These are phyloP conservation scores for Malus fusca DNA, from an alignment of 306 rosid genomes.

Conservation along the genomic window DNA sequence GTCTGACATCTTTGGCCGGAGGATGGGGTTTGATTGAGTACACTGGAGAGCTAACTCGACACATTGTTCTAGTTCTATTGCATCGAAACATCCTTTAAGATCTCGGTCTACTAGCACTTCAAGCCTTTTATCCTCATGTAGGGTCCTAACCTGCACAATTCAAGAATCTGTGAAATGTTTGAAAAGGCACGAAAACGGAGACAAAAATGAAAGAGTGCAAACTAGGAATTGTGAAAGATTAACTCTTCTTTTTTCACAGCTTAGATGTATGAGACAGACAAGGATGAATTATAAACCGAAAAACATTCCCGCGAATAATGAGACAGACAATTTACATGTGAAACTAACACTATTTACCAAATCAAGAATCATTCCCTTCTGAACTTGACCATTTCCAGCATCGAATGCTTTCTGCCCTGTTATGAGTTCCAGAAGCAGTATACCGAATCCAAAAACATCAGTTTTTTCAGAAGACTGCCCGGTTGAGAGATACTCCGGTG, in stretches of 20 bases:
- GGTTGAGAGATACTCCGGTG: constrained; percentile 89
- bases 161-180: neutral
- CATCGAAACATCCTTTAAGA: constrained; percentile 77
- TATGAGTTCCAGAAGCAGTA: constrained; percentile 80
- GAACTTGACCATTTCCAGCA: constrained; percentile 85
- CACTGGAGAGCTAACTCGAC: constrained; percentile 72
- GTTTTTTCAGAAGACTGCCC: constrained; percentile 96
- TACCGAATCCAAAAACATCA: constrained; percentile 92
- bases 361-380: constrained; percentile 95
- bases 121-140: constrained; percentile 61
- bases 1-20: constrained; percentile 83
- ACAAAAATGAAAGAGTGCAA: neutral
- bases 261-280: neutral
- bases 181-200: neutral
- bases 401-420: constrained; percentile 87
- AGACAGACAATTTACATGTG: neutral
- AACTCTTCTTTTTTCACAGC: neutral
- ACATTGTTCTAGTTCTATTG: constrained; percentile 53
- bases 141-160: constrained; percentile 61
- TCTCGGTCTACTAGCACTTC: constrained; percentile 73
- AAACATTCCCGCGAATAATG: neutral
- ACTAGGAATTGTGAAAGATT: neutral
- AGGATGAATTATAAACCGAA: neutral
- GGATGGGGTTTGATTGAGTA: constrained; percentile 70
- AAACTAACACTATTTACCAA: constrained; percentile 41